phyloP scores from a whole-genome alignment of 1,284 basidiomycete species.

The Wallemia hederae region DNA sequence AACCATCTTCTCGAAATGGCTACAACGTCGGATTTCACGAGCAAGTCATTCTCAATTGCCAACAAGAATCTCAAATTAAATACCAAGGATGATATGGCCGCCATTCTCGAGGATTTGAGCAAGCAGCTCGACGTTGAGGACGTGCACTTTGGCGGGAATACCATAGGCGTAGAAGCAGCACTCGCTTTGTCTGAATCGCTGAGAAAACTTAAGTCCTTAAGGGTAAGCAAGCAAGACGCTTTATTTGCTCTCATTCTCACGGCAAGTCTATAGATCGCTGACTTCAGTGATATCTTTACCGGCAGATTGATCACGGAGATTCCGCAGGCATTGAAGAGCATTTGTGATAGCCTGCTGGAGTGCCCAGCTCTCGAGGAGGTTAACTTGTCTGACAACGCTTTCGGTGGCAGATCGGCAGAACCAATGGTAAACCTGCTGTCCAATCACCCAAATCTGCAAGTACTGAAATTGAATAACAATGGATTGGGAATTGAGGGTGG shows the following conservation, averaged over 20 bases:
- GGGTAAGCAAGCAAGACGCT: constrained; percentile 30
- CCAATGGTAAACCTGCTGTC: constrained; percentile 73
- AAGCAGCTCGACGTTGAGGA: constrained; percentile 40
- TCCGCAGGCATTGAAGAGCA: constrained; percentile 55
- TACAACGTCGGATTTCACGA: constrained; percentile 2
- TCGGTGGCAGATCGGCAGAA: constrained; percentile 80
- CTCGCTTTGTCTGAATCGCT: constrained; percentile 56
- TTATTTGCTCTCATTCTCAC: no score
- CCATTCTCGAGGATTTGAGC: constrained; percentile 37
- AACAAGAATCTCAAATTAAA: constrained; percentile 60
- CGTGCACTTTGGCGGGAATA: constrained; percentile 81
- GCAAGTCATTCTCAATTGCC: constrained; percentile 28
- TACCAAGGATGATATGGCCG: constrained; percentile 44
- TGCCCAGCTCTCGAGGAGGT: constrained; percentile 58
- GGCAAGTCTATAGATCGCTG: constrained; percentile 35
- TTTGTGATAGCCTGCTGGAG: constrained; percentile 59
- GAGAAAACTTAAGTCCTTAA: constrained; percentile 34
- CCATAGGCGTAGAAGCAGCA: constrained; percentile 78
- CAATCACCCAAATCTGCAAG: constrained; percentile 43
- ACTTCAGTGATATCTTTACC: constrained; percentile 95
- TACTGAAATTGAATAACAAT: constrained; percentile 86
- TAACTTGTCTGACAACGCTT: constrained; percentile 84
- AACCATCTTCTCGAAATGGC: neutral
- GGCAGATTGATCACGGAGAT: constrained; percentile 88
- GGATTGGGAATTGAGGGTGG: constrained; percentile 85